Percentiles rank a stretch among this genome's conserved stretches.
Evolutionary conservation across 1,139 yeast species (phyloP).

Genomic region (Saccharomyces hybrid): DNA sequence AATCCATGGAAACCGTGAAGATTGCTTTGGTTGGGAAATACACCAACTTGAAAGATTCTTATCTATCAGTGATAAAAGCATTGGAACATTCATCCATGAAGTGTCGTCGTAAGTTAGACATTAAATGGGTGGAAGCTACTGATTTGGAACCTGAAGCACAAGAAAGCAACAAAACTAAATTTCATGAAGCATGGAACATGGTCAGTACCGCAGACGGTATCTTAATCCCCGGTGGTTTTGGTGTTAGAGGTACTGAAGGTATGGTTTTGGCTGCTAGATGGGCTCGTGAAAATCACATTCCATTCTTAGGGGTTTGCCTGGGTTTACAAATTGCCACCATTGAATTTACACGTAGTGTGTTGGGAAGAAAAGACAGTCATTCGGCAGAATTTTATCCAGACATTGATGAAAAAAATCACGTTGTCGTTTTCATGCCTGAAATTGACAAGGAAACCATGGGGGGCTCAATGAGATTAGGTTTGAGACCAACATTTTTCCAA

Average conservation of each 20-base stretch:
- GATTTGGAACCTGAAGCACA: constrained; percentile 75
- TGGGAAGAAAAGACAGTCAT: constrained; percentile 62
- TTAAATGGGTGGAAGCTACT: constrained; percentile 93
- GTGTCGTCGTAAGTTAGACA: constrained; percentile 73
- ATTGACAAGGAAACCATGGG: constrained; percentile 93
- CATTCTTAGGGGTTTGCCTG: constrained; percentile 93
- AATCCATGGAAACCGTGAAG: constrained; percentile 76
- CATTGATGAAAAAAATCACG: constrained; percentile 53
- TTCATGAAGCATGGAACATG: constrained; percentile 93
- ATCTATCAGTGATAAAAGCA: constrained; percentile 89
- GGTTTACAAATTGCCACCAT: constrained; percentile 97
- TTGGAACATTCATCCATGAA: constrained; percentile 93
- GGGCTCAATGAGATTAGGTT: constrained; percentile 98
- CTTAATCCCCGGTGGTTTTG: constrained; percentile 98
- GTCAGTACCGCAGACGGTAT: constrained; percentile 96
- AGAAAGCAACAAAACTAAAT: constrained; percentile 57
- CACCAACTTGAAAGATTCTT: constrained; percentile 91
- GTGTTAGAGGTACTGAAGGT: constrained; percentile 95
- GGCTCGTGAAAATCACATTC: constrained; percentile 92
- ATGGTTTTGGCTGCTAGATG: constrained; percentile 96
- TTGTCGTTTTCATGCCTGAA: constrained; percentile 97
- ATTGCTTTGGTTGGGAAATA: constrained; percentile 97
- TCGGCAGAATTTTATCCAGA: constrained; percentile 77
- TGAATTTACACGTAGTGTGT: constrained; percentile 79
- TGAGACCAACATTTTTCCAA: constrained; percentile 81